Base-by-base conservation (phyloP, 2,329 filamentous ascomycete species). In the Ophioceras dolichostomum region DNA sequence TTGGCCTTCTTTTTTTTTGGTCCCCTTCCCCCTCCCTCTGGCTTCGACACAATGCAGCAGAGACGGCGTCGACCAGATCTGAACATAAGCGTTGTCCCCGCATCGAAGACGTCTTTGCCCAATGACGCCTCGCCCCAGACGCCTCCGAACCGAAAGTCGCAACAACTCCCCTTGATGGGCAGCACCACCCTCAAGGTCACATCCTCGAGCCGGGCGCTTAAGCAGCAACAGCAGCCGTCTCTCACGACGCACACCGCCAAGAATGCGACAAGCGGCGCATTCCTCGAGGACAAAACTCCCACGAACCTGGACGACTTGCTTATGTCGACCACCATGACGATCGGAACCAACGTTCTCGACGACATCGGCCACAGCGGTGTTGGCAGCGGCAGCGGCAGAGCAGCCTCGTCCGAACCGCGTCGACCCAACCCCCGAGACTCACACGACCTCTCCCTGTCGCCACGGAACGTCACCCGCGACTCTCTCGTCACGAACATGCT, bases 401-500 rank as follows among this genome's bases (percentile, higher is more conserved):
- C 38, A 28, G 20, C 34, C n/a, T 18, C 40, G 18, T 26, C 22
- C 12, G 43, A 56, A 45, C 45, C 43, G 36, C 38, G 43, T 20
- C 47, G 41, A 43, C 45, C 52, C 44, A 44, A 50, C 47, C 53
- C 56, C 38, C 64, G 70, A 46, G 79, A 88, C 60, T 86, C 82
- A 34, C 88, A 95, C 65, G 88, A 94, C 57, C 70, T 95, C 43
- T 88, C 84, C 40, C 69, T 94, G 49, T 79, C 79, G 36, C 76
- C 82, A 34, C 70, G 79, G 43, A 76, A 84, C 54, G 76, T 84
- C 44, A 36, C 34, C 8, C 78, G 89, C 47, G 85, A 94, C 53
- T 95, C 88, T 26, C 78, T 98, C 47, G 86, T 98, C 41, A 83
- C 91, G 59, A 94, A 95, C 58, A 91, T 98, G 81, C 76, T 96